Evolutionary conservation across 1,139 yeast species (phyloP).

Genomic region (Debaryomycetaceae sp.): DNA sequence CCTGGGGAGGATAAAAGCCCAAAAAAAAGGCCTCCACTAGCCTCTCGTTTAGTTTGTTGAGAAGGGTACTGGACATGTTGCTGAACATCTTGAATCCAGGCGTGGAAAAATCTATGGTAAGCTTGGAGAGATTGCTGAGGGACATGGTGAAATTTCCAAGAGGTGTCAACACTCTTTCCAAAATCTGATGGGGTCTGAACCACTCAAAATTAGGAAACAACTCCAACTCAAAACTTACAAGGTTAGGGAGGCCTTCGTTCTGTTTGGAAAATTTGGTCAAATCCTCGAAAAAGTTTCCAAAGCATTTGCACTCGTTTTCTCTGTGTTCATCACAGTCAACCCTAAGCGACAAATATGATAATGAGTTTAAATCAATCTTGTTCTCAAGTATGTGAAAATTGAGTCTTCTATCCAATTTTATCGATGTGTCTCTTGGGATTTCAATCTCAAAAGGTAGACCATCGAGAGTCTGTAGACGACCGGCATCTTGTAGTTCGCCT

Average conservation of each 20-base stretch:
- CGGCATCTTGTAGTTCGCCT: not conserved
- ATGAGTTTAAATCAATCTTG: slow-evolving; percentile 23
- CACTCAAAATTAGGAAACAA: slow-evolving; percentile 36
- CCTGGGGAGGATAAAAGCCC: slow-evolving; percentile 18
- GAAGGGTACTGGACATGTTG: slow-evolving; percentile 24
- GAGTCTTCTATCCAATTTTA: slow-evolving; percentile 18
- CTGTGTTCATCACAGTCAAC: slow-evolving; percentile 33
- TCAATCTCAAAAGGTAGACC: not conserved
- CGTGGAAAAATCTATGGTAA: slow-evolving; percentile 34
- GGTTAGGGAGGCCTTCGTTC: slow-evolving; percentile 30
- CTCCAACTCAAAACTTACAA: slow-evolving; percentile 29
- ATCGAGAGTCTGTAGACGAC: not conserved
- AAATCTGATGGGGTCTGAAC: slow-evolving; percentile 36
- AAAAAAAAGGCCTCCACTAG: slow-evolving; percentile 37
- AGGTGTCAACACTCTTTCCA: slow-evolving; percentile 31
- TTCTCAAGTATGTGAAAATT: slow-evolving; percentile 18
- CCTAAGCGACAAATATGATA: slow-evolving; percentile 25
- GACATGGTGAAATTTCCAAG: slow-evolving; percentile 28
- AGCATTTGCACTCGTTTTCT: slow-evolving; percentile 25
- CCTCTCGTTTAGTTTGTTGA: slow-evolving; percentile 33
- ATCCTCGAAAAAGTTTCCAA: slow-evolving; percentile 27
- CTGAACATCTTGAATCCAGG: slow-evolving; percentile 43
- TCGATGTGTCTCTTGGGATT: not conserved
- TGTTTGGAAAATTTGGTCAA: slow-evolving; percentile 18
- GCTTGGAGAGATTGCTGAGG: slow-evolving; percentile 18